Conservation (phyloP, 805 yeast species). For the Candida incommunis region DNA sequence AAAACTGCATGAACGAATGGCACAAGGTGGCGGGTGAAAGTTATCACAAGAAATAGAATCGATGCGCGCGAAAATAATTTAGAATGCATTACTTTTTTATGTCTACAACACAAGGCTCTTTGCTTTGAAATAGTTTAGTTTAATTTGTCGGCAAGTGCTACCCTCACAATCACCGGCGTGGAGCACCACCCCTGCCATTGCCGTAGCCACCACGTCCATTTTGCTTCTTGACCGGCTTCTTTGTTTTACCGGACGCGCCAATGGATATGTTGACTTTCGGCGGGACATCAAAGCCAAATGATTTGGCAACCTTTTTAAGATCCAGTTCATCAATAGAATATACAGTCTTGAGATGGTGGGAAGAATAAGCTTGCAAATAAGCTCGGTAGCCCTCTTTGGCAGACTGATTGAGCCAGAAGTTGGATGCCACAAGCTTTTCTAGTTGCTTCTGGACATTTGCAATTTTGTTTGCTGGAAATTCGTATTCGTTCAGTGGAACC, state of each 20-base stretch:
- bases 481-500: slow-evolving; percentile 94
- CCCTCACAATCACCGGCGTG: no score
- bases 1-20: slow-evolving; percentile 70
- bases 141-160: no score
- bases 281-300: slow-evolving; percentile 83
- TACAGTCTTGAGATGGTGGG: slow-evolving; percentile 91
- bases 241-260: slow-evolving; percentile 75
- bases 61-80: no score
- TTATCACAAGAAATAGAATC: slow-evolving; percentile 19
- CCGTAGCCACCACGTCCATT: neutral
- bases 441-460: slow-evolving; percentile 94
- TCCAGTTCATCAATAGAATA: slow-evolving; percentile 93
- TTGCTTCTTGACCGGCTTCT: slow-evolving; percentile 21
- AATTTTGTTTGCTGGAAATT: slow-evolving; percentile 84
- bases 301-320: slow-evolving; percentile 84
- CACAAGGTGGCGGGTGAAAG: neutral
- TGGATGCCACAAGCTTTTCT: slow-evolving; percentile 78
- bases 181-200: no score
- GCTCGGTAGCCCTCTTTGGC: slow-evolving; percentile 98
- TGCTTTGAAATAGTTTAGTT: no score
- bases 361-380: slow-evolving; percentile 92
- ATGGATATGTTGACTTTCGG: slow-evolving; percentile 94
- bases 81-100: neutral
- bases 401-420: slow-evolving; percentile 83
- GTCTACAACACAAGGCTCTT: no score